These are phyloP conservation scores for Pseudonectria foliicola DNA, from an alignment of 2,329 filamentous ascomycete genomes.

Conservation along the genomic window DNA sequence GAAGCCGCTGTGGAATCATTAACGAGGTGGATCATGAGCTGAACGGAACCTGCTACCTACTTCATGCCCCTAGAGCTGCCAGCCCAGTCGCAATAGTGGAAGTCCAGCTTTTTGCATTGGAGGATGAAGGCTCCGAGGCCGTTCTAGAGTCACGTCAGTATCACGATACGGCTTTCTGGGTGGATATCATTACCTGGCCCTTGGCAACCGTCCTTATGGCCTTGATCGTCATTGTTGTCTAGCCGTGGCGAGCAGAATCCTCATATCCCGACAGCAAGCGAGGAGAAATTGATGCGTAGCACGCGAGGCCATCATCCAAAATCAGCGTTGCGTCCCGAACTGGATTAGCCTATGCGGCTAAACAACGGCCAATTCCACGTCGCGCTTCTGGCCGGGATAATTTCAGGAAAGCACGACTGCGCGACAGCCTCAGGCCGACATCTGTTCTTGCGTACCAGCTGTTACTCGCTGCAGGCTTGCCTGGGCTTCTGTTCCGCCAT, in stretches of 20 bases:
- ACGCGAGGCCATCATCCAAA: slow-evolving; percentile 14
- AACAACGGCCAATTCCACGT: slow-evolving; percentile 13
- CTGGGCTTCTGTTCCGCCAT: slow-evolving; percentile 2
- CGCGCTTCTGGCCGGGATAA: slow-evolving; percentile 11
- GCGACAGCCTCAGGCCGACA: slow-evolving; percentile 13
- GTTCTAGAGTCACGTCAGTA: slow-evolving; percentile 53
- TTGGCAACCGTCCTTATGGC: slow-evolving; percentile 45
- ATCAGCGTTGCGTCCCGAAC: slow-evolving; percentile 16
- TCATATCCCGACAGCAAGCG: slow-evolving; percentile 19
- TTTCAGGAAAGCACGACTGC: slow-evolving; percentile 13
- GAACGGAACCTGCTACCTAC: slow-evolving; percentile 38
- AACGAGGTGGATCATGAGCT: slow-evolving; percentile 13
- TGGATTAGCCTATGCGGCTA: slow-evolving; percentile 20
- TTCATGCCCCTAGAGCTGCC: slow-evolving; percentile 95
- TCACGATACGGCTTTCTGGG: background rate
- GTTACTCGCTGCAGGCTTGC: slow-evolving; percentile 5
- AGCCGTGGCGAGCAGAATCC: slow-evolving; percentile 20
- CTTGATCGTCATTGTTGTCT: slow-evolving; percentile 47
- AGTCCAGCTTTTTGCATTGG: slow-evolving; percentile 91
- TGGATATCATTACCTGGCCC: slow-evolving; percentile 40
- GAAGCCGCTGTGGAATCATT: slow-evolving; percentile 55
- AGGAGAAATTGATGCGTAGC: slow-evolving; percentile 13
- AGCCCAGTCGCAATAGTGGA: slow-evolving; percentile 96
- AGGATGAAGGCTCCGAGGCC: slow-evolving; percentile 95
- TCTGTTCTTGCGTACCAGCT: slow-evolving; percentile 7